Evolutionary conservation across 495 filamentous ascomycete species (phyloP), one percentile per base, ranked within the genome.

Genomic region (Aspergillus avenaceus): DNA sequence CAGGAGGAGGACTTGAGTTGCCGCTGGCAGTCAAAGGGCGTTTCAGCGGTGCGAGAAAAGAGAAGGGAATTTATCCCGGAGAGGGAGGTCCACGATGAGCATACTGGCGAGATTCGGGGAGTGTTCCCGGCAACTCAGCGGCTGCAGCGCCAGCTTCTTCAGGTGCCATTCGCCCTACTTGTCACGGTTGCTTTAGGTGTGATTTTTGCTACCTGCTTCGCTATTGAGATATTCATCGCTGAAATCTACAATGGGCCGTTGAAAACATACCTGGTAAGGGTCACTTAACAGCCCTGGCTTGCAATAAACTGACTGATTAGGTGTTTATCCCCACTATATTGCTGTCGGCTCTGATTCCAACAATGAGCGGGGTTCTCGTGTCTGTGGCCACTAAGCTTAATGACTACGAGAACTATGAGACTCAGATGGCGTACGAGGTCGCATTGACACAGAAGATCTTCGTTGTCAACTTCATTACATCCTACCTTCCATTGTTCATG

Each of bases 391-490:
- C 86, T 18, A 77, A 71, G 55, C 79, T 98, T 5, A 97, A 87
- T 24, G 81, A 95, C 42, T 82, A 82, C 54, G 93, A 98, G 60
- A 98, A 98, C 65, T 92, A 96, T 67, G 87, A 95, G 62, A 97
- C 90, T 0, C 75, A 80, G 14, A 84, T 87, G 46, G 76, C 81
- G 1, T 89, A 97, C 54, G 84, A 95, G 53, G 78, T 81, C 3
- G 85, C 90, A 2, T 75, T 97, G 61, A 91, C 90, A 3, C 82
- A 83, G 59, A 98, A 98, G 68, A 81, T 95, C 36, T 97, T 98
- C 56, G 81, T 98, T 19, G 79, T 98, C 55, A 97, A 98, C 72
- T 96, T 97, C 61, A 93, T 98, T 61, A 96, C 90, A 11, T 97
- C 93, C 0, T 98, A 97, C 61, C 81, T 96, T 3, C 87, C 90